Base-by-base conservation (phyloP, 1,139 yeast species). In the Protomyces lactucae-debilis region DNA sequence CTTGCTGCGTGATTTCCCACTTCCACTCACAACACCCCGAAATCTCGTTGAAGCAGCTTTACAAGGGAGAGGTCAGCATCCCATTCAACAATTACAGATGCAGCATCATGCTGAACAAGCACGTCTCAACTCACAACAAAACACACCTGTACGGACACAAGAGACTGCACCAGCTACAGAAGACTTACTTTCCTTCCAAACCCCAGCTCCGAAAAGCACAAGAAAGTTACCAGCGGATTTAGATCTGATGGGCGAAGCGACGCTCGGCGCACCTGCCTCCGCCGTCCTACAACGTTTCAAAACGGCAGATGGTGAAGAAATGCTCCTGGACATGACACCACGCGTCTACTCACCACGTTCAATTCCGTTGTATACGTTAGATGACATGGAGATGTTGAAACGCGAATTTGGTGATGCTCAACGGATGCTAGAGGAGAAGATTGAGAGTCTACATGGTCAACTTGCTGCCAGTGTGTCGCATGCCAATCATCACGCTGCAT, bases 261-360 rank as follows among this genome's bases (percentile, higher is more conserved):
- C 48, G 5, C 48, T 43, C 25, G 48, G 48, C 12, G 48, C 48
- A 5, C 48, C 48, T n/a, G 48, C 48, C 6, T 43, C 48, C 2
- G 48, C 48, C 18, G 48, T 10, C 16, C 40, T 59, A 21, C 57
- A 51, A 8, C 56, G 52, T 18, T 59, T 52, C 45, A 52, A n/a
- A 21, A 59, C 45, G 6, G 53, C 53, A 25, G 55, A 52, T 12
- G 63, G 63, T 35, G 63, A 59, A 43, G 63, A 59, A 0, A 59
- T 59, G 63, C 45, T 59, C 14, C 57, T 59, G 12, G 63, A 59
- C 25, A 59, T 59, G 57, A 59, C 63, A 23, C 63, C 63, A 52
- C 39, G 63, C 6, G 57, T 59, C 52, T 59, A 59, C 43, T 52
- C 57, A 12, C 63, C 63, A 14, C 52, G 45, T 23, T 59, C 63